Evolutionary conservation across 1,139 yeast genomes (phyloP), one percentile per base, ranked within the genome.

Genomic region (Candida sanyaensis): DNA sequence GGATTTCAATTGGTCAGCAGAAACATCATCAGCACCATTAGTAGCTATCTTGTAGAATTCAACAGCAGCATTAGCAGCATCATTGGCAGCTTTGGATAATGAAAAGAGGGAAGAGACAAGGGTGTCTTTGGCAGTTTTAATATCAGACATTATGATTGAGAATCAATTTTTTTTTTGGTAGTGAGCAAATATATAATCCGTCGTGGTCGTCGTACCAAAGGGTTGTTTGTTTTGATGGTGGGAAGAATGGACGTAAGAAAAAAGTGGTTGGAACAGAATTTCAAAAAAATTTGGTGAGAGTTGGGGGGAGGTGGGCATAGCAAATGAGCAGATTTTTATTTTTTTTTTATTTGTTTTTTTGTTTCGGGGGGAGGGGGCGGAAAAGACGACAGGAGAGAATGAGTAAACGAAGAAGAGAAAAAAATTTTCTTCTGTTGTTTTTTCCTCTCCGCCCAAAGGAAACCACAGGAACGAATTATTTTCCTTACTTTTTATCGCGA

Each of bases 101-200:
- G 86, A 91, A 60, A 85, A 86, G 51, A 89, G 79, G 6, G 96
- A 81, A 39, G 95, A 80, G 53, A 89, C 91, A 43, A 88, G 77
- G 67, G 84, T 66, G 60, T 74, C 77, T 61, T 73, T 73, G 34
- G 77, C 69, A 48, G 63, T 61, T 61, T 73, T 71, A 50, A 66
- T 62, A 44, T 69, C 75, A 41, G 72, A 55, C 75, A 69, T 70
- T 46, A 40, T 41, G 34, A 29, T 17, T 29, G 30, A 30, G 38
- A 17, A 24, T 12, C 23, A n/a, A 41, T 40, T 32, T 43, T 31
- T 32, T 40, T 44, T 21, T 40, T 42, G 32, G 32, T 33, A 29
- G 21, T 12, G 23, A 26, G 36, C 36, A 24, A 9, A 10, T 23
- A 8, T 8, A 24, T 31, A 17, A 31, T 30, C 28, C 9, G 28